Evolutionary conservation across 768 basidiomycete genomes (phyloP).

Genomic region (Amanita muscaria): DNA sequence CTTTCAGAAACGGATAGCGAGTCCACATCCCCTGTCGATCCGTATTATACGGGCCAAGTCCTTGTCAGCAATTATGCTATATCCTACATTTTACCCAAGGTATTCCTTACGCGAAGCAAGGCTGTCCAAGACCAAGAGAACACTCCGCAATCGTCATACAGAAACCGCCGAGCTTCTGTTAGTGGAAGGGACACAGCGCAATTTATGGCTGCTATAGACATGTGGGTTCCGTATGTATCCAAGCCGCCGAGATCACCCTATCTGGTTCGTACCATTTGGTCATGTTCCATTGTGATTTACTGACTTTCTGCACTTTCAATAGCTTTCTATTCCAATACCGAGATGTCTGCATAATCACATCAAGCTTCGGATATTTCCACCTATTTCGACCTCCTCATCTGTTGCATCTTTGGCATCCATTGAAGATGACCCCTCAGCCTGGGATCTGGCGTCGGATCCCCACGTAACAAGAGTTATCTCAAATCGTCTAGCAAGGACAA

Average conservation of each 20-base stretch:
- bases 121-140: slow-evolving; percentile 23
- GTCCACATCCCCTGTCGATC: slow-evolving; percentile 42
- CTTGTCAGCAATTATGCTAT: slow-evolving; percentile 72
- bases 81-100: slow-evolving; percentile 66
- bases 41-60: slow-evolving; percentile 64
- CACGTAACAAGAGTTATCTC: slow-evolving; percentile 52
- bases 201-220: slow-evolving; percentile 76
- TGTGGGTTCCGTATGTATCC: slow-evolving; percentile 63
- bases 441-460: slow-evolving; percentile 75
- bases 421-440: slow-evolving; percentile 58
- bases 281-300: background rate
- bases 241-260: slow-evolving; percentile 69
- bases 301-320: slow-evolving; percentile 8
- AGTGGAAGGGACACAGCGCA: slow-evolving; percentile 53
- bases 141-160: slow-evolving; percentile 19
- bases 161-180: slow-evolving; percentile 44
- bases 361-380: slow-evolving; percentile 66
- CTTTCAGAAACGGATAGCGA: slow-evolving; percentile 28
- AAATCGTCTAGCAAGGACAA: slow-evolving; percentile 40
- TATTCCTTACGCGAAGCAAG: slow-evolving; percentile 34
- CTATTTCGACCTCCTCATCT: slow-evolving; percentile 43
- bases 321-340: slow-evolving; percentile 74
- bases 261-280: slow-evolving; percentile 36
- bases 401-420: slow-evolving; percentile 69
- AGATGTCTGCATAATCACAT: slow-evolving; percentile 73